Evolutionary conservation across 768 basidiomycete species (phyloP).

Genomic region (Calocybe cyanea): DNA sequence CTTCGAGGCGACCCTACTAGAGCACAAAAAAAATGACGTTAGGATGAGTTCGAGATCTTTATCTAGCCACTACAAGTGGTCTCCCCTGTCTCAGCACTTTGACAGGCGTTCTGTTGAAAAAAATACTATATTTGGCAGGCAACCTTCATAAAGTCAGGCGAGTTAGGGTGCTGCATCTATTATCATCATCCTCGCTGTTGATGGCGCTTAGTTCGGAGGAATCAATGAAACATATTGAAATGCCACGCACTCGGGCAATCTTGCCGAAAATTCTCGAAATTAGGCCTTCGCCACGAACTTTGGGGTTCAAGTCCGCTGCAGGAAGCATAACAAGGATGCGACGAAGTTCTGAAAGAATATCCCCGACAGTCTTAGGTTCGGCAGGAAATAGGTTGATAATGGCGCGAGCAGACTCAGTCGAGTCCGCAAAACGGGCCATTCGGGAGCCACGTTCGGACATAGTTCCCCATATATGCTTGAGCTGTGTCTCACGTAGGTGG

Average conservation of each 20-base stretch:
- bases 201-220: background rate
- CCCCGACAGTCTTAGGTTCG: background rate
- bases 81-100: too few species aligned
- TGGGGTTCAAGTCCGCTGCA: background rate
- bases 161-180: background rate
- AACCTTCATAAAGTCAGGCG: too few species aligned
- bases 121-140: too few species aligned
- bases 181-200: background rate
- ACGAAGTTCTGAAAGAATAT: background rate
- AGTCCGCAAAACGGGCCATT: slow-evolving; percentile 1
- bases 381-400: background rate
- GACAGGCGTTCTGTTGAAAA: too few species aligned
- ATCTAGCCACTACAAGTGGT: too few species aligned
- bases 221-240: background rate
- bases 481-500: background rate
- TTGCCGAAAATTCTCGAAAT: slow-evolving; percentile 1
- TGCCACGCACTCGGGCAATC: background rate
- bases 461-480: background rate
- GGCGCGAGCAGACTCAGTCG: background rate
- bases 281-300: background rate
- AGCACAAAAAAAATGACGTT: too few species aligned
- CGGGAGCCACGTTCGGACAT: background rate
- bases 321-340: background rate
- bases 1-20: too few species aligned
- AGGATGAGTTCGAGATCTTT: too few species aligned